Base-by-base conservation (phyloP, 1,284 basidiomycete genomes). In the Caloboletus firmus region DNA sequence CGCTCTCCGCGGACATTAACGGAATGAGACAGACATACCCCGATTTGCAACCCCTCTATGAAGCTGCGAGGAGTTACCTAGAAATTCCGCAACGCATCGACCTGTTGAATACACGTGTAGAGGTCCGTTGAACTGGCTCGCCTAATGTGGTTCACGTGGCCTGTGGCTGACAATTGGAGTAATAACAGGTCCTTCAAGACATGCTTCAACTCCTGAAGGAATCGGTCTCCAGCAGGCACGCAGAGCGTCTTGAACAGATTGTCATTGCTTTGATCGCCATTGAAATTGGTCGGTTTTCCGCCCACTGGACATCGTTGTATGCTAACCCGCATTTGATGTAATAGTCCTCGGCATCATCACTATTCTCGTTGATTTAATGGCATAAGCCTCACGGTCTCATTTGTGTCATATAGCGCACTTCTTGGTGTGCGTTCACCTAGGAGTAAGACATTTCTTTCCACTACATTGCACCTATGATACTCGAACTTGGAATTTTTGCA, bases 191-290 rank as follows among this genome's bases (percentile, higher is more conserved):
- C 55, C 76, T 98, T 37, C 95, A 98, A 79, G 95, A 98, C 70
- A 97, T 98, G 92, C 83, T 98, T 10, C 91, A 95, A 70, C 80
- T 98, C 50, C 78, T 98, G 46, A 98, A 98, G 74, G 95, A 98
- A 73, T 91, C 91, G 10, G 95, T 97, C 34, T 93, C 93, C 22
- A 93, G 87, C 58, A 84, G 86, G 63, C 95, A 98, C 64, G 87
- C 92, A 2, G 95, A 98, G 72, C 84, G 93, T 37, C 78, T 98
- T n/a, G 95, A 98, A 72, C 91, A 93, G 63, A 93, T 98, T 59
- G 93, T 98, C 61, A 97, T 98, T 59, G 85, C 87, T 48, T 79
- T 98, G 56, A 98, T 98, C 70, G 94, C 75, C 43, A 87, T 95
- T 51, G 90, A 95, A 72, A 94, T 95, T 56, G 81, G 89, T 90